These are phyloP conservation scores for Nematocida sp. DNA, from an alignment of 371 early-diverging fungal genomes.

Conservation along the genomic window DNA sequence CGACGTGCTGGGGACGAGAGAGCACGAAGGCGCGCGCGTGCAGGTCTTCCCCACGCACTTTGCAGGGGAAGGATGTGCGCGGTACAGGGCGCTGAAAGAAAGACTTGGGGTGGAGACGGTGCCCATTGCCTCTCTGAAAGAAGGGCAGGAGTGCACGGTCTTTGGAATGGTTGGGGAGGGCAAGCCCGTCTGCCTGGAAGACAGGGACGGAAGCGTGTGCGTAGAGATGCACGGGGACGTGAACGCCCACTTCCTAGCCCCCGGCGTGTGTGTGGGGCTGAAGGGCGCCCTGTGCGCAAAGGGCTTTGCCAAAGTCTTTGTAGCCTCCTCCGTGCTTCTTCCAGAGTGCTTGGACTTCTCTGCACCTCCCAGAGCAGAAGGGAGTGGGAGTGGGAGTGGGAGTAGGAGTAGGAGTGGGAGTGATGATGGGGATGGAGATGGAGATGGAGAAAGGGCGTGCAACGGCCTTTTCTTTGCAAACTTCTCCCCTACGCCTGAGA, in stretches of 20 bases:
- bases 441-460: neutral
- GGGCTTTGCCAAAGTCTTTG: neutral
- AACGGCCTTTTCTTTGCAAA: slow-evolving; percentile 2
- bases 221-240: too few relatives aligned
- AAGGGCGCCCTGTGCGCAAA: slow-evolving; percentile 4
- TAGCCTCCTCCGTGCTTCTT: neutral
- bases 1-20: neutral
- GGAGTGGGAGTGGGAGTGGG: neutral
- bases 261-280: slow-evolving; percentile 34
- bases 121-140: slow-evolving; percentile 21
- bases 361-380: neutral
- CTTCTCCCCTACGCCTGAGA: neutral
- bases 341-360: too few relatives aligned
- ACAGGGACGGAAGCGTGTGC: slow-evolving; percentile 15
- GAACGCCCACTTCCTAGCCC: slow-evolving; percentile 3
- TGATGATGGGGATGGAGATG: neutral
- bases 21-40: neutral
- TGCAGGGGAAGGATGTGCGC: neutral
- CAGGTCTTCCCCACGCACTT: neutral
- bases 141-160: neutral
- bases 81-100: slow-evolving; percentile 4
- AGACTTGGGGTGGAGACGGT: neutral
- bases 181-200: slow-evolving; percentile 7
- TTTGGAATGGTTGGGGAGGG: slow-evolving; percentile 25
- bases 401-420: neutral